These are phyloP conservation scores for Saturnispora sekii DNA, from an alignment of 805 yeast species.

Conservation along the genomic window DNA sequence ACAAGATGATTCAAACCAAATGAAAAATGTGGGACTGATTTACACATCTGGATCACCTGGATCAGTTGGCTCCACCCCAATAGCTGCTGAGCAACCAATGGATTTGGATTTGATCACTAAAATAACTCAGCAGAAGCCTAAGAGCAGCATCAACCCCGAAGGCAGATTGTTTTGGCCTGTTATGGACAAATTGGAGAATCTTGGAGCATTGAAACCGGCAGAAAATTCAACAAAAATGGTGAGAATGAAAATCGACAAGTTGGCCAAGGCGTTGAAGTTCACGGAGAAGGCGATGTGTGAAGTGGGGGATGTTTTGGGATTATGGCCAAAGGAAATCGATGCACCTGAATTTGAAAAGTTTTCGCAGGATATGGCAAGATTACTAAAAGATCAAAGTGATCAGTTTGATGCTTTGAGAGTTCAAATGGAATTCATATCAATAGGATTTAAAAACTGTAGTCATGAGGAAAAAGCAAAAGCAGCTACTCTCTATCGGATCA, in stretches of 20 bases:
- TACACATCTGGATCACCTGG: too few relatives aligned
- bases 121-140: conserved; percentile 7
- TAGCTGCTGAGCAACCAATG: conserved; percentile 7
- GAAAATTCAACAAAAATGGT: conserved; percentile 8
- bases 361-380: conserved; percentile 6
- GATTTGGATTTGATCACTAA: conserved; percentile 5
- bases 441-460: conserved; percentile 5
- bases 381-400: conserved; percentile 1
- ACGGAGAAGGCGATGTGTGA: conserved; percentile 1
- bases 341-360: conserved; percentile 8
- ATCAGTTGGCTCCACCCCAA: neutral
- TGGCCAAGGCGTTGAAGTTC: conserved; percentile 4
- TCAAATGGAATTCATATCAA: conserved; percentile 6
- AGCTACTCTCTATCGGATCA: conserved; percentile 4
- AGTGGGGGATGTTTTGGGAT: conserved; percentile 1
- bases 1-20: too few relatives aligned
- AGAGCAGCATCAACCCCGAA: conserved; percentile 5
- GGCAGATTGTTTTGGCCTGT: conserved; percentile 3
- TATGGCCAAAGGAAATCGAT: conserved; percentile 10
- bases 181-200: conserved; percentile 9
- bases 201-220: conserved; percentile 10
- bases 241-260: conserved; percentile 6
- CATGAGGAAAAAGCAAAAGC: conserved; percentile 7
- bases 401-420: conserved; percentile 7
- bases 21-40: too few relatives aligned